Evolutionary conservation across 495 filamentous ascomycete genomes (phyloP), one percentile per base, ranked within the genome.

Genomic region (Penicillium bovifimosum): DNA sequence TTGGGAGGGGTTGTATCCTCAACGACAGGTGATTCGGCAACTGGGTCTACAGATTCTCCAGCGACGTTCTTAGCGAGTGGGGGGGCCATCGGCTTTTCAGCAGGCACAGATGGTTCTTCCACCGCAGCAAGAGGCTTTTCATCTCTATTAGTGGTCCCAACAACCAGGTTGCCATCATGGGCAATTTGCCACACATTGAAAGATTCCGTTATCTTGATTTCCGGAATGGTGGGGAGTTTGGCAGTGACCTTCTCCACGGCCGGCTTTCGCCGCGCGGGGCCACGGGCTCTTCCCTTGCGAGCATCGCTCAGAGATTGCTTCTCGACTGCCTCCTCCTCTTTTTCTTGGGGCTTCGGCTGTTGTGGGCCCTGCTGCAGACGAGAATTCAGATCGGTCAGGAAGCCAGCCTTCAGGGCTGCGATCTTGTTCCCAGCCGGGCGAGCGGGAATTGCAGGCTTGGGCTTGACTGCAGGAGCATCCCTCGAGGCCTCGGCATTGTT

Each of bases 381-480:
- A 13, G 86, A 87, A 65, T 97, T 93, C 34, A 98, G 70, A 63
- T 97, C 91, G 27, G 80, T 86, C 73, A 97, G 80, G 70, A 97
- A 96, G 3, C 88, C 90, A 13, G 86, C 86, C 69, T 93, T 89
- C 45, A 97, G 64, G 18, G 91, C 88, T 13, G 91, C 90, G 61
- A 98, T 93, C 72, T 97, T 97, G 54, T 63, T 70, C 3, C 88
- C 90, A 36, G 76, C 75, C 0, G 90, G 90, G 28, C 91, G 80
- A 16, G 86, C 82, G n/a, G 93, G 92, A 9, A 96, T 75, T 0
- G 82, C 77, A 16, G 90, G 90, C 62, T 91, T 95, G 29, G 78
- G 70, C 61, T 85, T 88, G 6, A 52, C 53, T 24, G 56, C 60
- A 6, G 62, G 40, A 9, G 59, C 62, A 10, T 73, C 71, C 6